Percentiles rank a stretch among this genome's conserved stretches.
Evolutionary conservation across 2,329 filamentous ascomycete genomes (phyloP).

Genomic region (Colletotrichum sp.): DNA sequence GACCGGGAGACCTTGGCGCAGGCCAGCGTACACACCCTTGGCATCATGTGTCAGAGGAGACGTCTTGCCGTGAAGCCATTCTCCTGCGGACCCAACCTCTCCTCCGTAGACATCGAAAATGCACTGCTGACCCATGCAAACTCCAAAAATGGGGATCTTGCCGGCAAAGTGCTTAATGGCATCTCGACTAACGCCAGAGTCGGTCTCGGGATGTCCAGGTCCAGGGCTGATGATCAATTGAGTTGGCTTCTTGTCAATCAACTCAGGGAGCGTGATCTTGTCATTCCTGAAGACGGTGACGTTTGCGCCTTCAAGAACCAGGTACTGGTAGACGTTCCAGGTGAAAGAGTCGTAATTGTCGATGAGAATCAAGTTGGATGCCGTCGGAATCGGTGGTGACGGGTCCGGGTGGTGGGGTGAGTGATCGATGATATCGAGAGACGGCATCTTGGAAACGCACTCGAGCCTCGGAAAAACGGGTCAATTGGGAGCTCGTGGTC

Average conservation of each 20-base stretch:
- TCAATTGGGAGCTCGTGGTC: background rate
- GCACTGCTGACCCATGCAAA: slow-evolving; percentile 99
- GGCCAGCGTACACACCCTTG: slow-evolving; percentile 88
- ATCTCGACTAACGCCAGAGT: slow-evolving; percentile 92
- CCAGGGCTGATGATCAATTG: slow-evolving; percentile 95
- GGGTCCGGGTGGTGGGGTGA: slow-evolving; percentile 85
- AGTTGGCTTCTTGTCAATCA: slow-evolving; percentile 84
- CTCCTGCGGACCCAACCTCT: slow-evolving; percentile 88
- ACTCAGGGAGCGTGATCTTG: slow-evolving; percentile 82
- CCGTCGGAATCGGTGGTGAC: slow-evolving; percentile 74
- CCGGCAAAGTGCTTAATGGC: slow-evolving; percentile 91
- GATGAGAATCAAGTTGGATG: slow-evolving; percentile 91
- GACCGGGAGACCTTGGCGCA: slow-evolving; percentile 82
- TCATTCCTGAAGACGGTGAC: slow-evolving; percentile 94
- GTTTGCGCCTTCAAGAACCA: slow-evolving; percentile 91
- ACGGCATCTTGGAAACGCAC: slow-evolving; percentile 47
- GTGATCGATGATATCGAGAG: slow-evolving; percentile 69
- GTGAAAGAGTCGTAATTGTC: slow-evolving; percentile 99
- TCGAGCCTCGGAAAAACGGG: background rate
- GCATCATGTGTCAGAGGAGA: slow-evolving; percentile 87
- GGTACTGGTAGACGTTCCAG: slow-evolving; percentile 99
- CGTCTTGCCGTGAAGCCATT: slow-evolving; percentile 97
- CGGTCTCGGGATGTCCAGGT: slow-evolving; percentile 88
- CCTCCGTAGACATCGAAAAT: slow-evolving; percentile 95
- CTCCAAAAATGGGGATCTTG: slow-evolving; percentile 94